Conservation (phyloP, 2,329 filamentous ascomycete species). For the Didymella keratinophila region DNA sequence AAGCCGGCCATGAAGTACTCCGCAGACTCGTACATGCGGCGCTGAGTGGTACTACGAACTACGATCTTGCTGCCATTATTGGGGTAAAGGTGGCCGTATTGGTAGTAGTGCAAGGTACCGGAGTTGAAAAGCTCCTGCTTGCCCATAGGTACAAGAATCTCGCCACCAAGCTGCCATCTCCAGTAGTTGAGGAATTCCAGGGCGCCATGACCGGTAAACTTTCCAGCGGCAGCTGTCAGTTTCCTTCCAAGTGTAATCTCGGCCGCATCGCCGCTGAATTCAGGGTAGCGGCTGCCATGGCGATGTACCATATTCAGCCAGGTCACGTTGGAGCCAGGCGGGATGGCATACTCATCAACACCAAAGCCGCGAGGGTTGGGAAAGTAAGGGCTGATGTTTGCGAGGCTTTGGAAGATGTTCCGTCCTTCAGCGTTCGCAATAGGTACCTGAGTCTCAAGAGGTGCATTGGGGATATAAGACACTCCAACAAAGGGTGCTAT, state of each 20-base stretch:
- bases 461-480: slow-evolving; percentile 72
- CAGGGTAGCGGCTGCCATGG: slow-evolving; percentile 76
- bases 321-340: slow-evolving; percentile 70
- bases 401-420: slow-evolving; percentile 76
- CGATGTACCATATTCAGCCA: slow-evolving; percentile 77
- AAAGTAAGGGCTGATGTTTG: slow-evolving; percentile 73
- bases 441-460: slow-evolving; percentile 74
- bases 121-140: slow-evolving; percentile 77
- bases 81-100: slow-evolving; percentile 72
- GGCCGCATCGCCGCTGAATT: slow-evolving; percentile 65
- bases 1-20: slow-evolving; percentile 83
- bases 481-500: slow-evolving; percentile 67
- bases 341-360: slow-evolving; percentile 74
- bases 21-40: slow-evolving; percentile 78
- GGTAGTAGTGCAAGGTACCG: slow-evolving; percentile 74
- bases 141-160: slow-evolving; percentile 76
- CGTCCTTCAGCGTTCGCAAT: slow-evolving; percentile 65
- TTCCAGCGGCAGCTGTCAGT: slow-evolving; percentile 63
- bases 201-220: slow-evolving; percentile 64
- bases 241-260: slow-evolving; percentile 62
- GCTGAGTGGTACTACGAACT: slow-evolving; percentile 76
- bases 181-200: slow-evolving; percentile 74
- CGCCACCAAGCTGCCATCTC: slow-evolving; percentile 72
- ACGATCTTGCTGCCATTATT: slow-evolving; percentile 77
- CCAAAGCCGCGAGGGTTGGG: slow-evolving; percentile 75